Base-by-base conservation (phyloP, 2,329 filamentous ascomycete species). In the Sclerotinia minor region DNA sequence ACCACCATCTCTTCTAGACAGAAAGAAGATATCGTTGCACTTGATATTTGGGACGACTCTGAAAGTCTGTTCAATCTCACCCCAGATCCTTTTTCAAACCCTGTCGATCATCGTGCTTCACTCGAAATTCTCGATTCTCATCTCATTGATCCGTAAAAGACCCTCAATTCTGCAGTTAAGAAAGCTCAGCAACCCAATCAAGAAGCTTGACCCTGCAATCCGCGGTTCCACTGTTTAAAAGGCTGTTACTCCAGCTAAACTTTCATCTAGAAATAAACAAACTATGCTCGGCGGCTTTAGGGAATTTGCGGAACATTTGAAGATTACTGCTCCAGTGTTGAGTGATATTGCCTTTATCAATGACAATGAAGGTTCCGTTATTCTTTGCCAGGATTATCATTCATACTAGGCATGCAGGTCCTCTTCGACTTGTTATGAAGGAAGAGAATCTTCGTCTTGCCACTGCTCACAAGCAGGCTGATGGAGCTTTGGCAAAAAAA, bases 331-430 rank as follows among this genome's bases (percentile, higher is more conserved):
- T 9, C 35, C 54, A 9, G n/a, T 57, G 6, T 35, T 35, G 26
- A 24, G n/a, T 41, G 54, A 57, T 24, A 57, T 57, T 19, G 35
- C 54, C 13, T 57, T 57, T 41, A 57, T 57, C 54, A 57, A 57
- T 57, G 13, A 41, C 35, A 35, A 35, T 44, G n/a, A 57, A 35
- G n/a, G 26, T 41, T 35, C 54, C 35, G 6, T 41, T 15, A 3
- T 6, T 57, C 19, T 17, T 17, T 57, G 13, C 35, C 35, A 57
- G 5, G 9, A 41, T 57, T 15, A 41, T 15, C 13, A 44, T 35
- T 17, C n/a, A 2, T 57, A n/a, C 54, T 57, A 57, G 29, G 29
- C 5, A 41, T 19, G 15, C n/a, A 41, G 54, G 29, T 26, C 35
- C 54, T n/a, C 35, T 57, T 19, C 54, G n/a, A 19, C 8, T 41